Conservation (phyloP, 2,329 filamentous ascomycete genomes). For the Colletotrichum australisinense region DNA sequence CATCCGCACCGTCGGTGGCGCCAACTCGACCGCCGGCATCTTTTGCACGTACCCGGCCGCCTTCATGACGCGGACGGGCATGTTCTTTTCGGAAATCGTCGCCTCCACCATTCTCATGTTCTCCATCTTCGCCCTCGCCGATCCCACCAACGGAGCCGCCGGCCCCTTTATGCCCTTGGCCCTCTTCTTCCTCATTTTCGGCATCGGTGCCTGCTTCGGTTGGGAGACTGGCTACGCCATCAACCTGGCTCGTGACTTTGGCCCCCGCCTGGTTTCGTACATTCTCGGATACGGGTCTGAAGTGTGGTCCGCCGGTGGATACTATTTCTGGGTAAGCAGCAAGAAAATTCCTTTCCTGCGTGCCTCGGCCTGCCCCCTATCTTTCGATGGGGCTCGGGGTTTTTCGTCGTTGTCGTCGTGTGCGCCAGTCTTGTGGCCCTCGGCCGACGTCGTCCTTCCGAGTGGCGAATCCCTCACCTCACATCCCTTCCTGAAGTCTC, state of each 20-base stretch:
- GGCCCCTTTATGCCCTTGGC: constrained; percentile 68
- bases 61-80: constrained; percentile 73
- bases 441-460: too few relatives aligned
- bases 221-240: constrained; percentile 84
- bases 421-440: too few relatives aligned
- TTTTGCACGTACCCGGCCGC: constrained; percentile 79
- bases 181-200: constrained; percentile 79
- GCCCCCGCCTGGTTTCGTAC: constrained; percentile 74
- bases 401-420: background rate
- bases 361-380: background rate
- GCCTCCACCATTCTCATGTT: constrained; percentile 77
- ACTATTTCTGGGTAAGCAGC: constrained; percentile 76
- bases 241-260: constrained; percentile 79
- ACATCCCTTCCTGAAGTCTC: background rate
- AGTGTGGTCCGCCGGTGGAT: constrained; percentile 74
- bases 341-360: background rate
- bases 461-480: background rate
- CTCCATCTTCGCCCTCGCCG: constrained; percentile 76
- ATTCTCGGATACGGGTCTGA: constrained; percentile 75
- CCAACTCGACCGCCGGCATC: constrained; percentile 74
- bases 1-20: constrained; percentile 69
- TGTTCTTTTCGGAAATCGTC: constrained; percentile 80
- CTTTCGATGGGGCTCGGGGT: constrained; percentile 1
- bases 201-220: constrained; percentile 78
- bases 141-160: constrained; percentile 66